phyloP scores from a whole-genome alignment of 768 basidiomycete species.

The Coprinopsis cinerea region DNA sequence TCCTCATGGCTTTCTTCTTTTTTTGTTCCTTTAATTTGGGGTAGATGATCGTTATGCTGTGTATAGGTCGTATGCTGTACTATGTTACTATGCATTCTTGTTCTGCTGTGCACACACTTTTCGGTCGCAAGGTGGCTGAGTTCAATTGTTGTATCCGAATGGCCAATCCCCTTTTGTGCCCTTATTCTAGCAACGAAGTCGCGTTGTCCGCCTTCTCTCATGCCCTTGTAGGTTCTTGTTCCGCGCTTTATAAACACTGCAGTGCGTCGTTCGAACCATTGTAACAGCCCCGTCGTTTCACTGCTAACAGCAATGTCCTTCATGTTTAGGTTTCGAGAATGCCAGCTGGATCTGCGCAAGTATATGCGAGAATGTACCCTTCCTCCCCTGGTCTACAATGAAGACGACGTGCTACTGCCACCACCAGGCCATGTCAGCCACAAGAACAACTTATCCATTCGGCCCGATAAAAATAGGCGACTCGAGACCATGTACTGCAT shows the following conservation, averaged over 20 bases:
- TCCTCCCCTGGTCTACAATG: slow-evolving; percentile 31
- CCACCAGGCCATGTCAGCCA: slow-evolving; percentile 41
- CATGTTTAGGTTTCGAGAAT: slow-evolving; percentile 24
- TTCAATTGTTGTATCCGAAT: no score
- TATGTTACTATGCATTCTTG: not conserved
- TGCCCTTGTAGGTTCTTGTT: no score
- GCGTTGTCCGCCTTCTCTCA: no score
- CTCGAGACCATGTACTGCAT: slow-evolving; percentile 45
- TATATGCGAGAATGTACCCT: slow-evolving; percentile 44
- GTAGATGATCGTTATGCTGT: no score
- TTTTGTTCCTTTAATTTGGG: no score
- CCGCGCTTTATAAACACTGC: no score
- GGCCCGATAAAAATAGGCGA: slow-evolving; percentile 43
- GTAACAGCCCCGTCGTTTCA: not conserved
- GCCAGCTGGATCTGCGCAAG: slow-evolving; percentile 36
- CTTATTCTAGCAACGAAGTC: no score
- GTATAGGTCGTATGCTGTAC: not conserved
- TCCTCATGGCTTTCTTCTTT: no score
- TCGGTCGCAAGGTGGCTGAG: no score
- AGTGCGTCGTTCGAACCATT: no score
- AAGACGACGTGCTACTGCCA: slow-evolving; percentile 27
- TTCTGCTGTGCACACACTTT: no score
- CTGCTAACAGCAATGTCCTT: slow-evolving; percentile 6
- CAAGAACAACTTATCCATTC: slow-evolving; percentile 32
- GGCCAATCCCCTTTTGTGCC: no score